Base-by-base conservation (phyloP, 495 filamentous ascomycete genomes). In the Penicillium coprophilum region DNA sequence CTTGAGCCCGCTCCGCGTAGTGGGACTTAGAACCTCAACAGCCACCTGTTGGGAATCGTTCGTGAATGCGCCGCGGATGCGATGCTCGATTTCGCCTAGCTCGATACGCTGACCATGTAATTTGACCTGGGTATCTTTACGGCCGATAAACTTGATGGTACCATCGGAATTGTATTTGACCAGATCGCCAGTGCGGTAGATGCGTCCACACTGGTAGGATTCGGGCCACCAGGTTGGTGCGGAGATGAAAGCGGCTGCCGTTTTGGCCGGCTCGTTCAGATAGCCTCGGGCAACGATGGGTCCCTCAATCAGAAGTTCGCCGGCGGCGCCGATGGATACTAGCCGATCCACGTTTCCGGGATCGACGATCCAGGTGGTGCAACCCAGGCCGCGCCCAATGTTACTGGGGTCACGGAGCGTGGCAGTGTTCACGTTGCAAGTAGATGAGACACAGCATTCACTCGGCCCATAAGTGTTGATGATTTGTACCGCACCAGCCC, bases 71-170 rank as follows among this genome's bases (percentile, higher is more conserved):
- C 46, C 21, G 28, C 46, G 28, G 28, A 10, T 30, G 28, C 28
- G 28, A 30, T 30, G 28, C 47, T 77, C 79, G 24, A 79, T 70
- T 28, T 83, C 80, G n/a, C 71, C 77, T 9, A 80, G 49, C 52
- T 82, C 80, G 23, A 82, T 69, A 13, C 77, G 65, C 52, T 80
- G 61, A 21, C 80, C 80, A 17, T 74, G 70, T 44, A 83, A 64
- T 61, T n/a, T n/a, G n/a, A n/a, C n/a, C n/a, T n/a, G n/a, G n/a
- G n/a, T n/a, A n/a, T n/a, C n/a, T 83, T 83, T 49, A 81, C 68
- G 45, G 77, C 75, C 13, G 60, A 50, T 15, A 8, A 15, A 39
- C 13, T 15, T 66, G 56, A 83, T 80, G 23, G 53, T 61, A 1
- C 74, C 78, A 40, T 74, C 75, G 0, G 51, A 38, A 46, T 73